A percentile compares a stretch with the other conserved stretches of the same genome.
These are phyloP conservation scores for Coprinellus micaceus DNA, from an alignment of 768 basidiomycete species.

Conservation along the genomic window DNA sequence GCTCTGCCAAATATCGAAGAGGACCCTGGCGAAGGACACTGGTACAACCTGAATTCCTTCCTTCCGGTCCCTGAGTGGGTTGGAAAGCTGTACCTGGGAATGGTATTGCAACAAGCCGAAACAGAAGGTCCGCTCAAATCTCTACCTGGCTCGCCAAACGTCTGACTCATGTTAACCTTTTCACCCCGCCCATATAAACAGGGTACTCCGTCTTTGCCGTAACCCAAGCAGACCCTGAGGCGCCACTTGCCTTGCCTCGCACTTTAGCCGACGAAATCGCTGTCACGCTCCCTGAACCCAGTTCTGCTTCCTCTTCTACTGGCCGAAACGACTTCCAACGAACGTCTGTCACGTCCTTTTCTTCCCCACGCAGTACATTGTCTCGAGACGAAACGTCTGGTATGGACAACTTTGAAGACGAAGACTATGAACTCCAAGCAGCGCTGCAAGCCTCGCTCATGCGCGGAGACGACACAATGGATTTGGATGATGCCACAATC, in stretches of 20 bases:
- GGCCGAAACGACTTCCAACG: slow-evolving; percentile 2
- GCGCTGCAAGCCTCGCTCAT: slow-evolving; percentile 80
- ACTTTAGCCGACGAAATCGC: slow-evolving; percentile 72
- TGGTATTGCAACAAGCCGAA: slow-evolving; percentile 87
- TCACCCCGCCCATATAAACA: slow-evolving; percentile 23
- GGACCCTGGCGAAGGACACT: slow-evolving; percentile 58
- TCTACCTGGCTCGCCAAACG: slow-evolving; percentile 1
- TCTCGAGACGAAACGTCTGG: slow-evolving; percentile 8
- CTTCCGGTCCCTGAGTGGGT: slow-evolving; percentile 75
- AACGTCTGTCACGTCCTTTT: background rate
- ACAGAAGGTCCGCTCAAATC: slow-evolving; percentile 55
- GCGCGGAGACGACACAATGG: slow-evolving; percentile 11
- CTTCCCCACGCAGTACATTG: slow-evolving; percentile 1
- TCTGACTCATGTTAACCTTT: background rate
- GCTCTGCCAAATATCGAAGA: slow-evolving; percentile 36
- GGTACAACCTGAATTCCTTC: slow-evolving; percentile 89
- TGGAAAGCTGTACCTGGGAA: slow-evolving; percentile 73
- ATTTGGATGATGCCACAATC: background rate
- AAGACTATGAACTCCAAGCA: slow-evolving; percentile 84
- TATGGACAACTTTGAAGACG: slow-evolving; percentile 58
- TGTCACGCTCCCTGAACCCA: slow-evolving; percentile 54
- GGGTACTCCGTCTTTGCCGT: slow-evolving; percentile 84
- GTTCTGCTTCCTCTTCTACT: slow-evolving; percentile 24
- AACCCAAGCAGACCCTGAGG: slow-evolving; percentile 54
- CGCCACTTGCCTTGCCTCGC: slow-evolving; percentile 52